Base-by-base conservation (phyloP, 805 yeast species). In the Saccharomycopsis sp. region DNA sequence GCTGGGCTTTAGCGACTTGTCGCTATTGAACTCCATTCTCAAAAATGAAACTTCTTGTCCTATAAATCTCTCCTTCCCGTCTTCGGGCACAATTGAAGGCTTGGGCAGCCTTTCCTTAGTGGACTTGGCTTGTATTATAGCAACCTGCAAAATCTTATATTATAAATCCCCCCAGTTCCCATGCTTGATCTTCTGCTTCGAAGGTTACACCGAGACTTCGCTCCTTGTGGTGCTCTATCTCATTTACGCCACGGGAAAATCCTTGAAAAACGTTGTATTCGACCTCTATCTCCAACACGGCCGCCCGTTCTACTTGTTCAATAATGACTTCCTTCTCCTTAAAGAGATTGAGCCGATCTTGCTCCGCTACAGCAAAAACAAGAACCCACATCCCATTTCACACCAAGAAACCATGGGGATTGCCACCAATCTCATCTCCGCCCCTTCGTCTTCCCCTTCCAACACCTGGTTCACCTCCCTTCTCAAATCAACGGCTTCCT, bases 171-270 rank as follows among this genome's bases (percentile, higher is more conserved):
- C 54, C 15, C 47, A 48, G 2, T 58, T 64, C 38, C 68, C 74
- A 3, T 62, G 76, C 0, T 65, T 88, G 45, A 63, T 88, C 7
- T 80, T 76, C 55, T 86, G 95, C 53, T 73, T 83, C 2, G 96
- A 89, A 60, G 97, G 97, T 0, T 89, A 88, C 58, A 85, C 96
- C 0, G 96, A 87, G 54, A 80, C 88, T 38, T 76, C 95, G 4
- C 66, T 89, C n/a, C 59, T 88, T 30, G 72, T 75, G 0, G 62
- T 85, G 26, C 72, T 87, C 42, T 88, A 73, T 52, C 50, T 81
- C 43, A 80, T 89, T 43, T 89, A 80, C 59, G 57, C 83, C 2
- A 71, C 78, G 40, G 75, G 80, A 30, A 53, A 75, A 15, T 50
- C 71, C 0, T 58, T 84, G 9, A 77, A 80, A 20, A 77, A 80